A percentile compares a stretch with the other conserved stretches of the same genome.
Conservation (phyloP, 768 basidiomycete species). For the Rhodotorula graminis region DNA sequence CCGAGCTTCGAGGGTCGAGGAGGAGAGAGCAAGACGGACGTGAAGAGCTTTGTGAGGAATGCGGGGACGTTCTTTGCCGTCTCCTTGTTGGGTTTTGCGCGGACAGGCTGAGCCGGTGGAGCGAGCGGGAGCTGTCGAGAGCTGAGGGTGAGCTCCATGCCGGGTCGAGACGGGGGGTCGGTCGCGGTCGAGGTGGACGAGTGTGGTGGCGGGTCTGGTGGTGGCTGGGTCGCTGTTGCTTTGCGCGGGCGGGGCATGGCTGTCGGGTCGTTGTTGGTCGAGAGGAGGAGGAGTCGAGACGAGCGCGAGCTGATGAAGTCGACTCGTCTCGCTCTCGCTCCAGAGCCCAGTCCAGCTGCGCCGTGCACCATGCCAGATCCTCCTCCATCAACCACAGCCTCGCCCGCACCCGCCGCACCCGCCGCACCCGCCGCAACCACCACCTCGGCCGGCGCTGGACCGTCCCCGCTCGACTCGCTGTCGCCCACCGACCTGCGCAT, state of each 20-base stretch:
- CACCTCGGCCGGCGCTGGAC: neutral
- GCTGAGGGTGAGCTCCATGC: slow-evolving; percentile 13
- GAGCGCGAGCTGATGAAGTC: neutral
- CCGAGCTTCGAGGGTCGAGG: neutral
- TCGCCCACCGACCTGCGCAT: slow-evolving; percentile 26
- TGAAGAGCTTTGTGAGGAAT: slow-evolving; percentile 87
- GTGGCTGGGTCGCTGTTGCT: neutral
- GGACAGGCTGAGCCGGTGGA: neutral
- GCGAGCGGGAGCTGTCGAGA: neutral
- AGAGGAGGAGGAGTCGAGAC: neutral
- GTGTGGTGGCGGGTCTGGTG: neutral
- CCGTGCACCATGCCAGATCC: no score
- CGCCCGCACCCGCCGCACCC: neutral
- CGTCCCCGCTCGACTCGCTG: slow-evolving; percentile 21
- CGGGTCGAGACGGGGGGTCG: neutral
- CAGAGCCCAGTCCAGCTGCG: neutral
- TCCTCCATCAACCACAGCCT: neutral
- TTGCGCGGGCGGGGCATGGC: neutral
- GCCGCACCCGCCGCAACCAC: neutral
- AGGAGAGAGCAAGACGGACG: slow-evolving; percentile 54
- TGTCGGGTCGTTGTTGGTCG: neutral
- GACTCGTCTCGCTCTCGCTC: no score
- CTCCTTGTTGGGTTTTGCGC: slow-evolving; percentile 51
- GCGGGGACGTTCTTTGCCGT: slow-evolving; percentile 59
- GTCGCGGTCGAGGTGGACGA: no score